Percentiles rank a stretch among this genome's conserved stretches.
These are phyloP conservation scores for Diplodia seriata DNA, from an alignment of 2,329 filamentous ascomycete species.

Conservation along the genomic window DNA sequence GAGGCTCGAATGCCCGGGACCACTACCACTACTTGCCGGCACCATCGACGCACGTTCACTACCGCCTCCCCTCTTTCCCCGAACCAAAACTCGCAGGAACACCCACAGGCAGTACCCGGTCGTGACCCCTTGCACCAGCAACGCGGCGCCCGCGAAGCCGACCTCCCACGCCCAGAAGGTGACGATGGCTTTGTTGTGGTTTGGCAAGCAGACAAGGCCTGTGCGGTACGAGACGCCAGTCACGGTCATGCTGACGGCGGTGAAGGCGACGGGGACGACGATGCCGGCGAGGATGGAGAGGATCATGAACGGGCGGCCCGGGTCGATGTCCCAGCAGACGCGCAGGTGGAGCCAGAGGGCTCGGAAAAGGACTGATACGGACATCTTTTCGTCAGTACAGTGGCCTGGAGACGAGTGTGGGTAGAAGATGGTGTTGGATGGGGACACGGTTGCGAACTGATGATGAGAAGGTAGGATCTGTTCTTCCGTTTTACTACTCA, in stretches of 20 bases:
- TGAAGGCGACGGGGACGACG: constrained; percentile 41
- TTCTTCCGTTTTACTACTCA: constrained; percentile 40
- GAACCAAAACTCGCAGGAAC: constrained; percentile 41
- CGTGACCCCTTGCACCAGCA: constrained; percentile 44
- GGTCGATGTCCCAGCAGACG: constrained; percentile 48
- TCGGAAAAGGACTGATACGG: constrained; percentile 42
- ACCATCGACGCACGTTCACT: neutral
- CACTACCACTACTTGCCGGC: neutral
- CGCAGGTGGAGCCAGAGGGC: constrained; percentile 50
- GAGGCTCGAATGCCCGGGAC: neutral
- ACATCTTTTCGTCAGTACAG: neutral
- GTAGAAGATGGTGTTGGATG: neutral
- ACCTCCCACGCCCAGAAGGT: constrained; percentile 50
- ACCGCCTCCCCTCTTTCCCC: neutral
- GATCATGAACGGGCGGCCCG: constrained; percentile 42
- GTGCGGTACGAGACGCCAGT: constrained; percentile 51
- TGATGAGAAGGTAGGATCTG: neutral
- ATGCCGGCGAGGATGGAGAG: constrained; percentile 43
- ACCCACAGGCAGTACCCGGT: constrained; percentile 46
- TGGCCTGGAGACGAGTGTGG: neutral
- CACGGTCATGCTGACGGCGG: constrained; percentile 42
- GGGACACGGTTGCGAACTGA: neutral
- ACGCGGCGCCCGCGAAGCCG: constrained; percentile 41
- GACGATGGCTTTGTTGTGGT: constrained; percentile 44
- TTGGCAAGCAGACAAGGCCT: constrained; percentile 46